phyloP scores from a whole-genome alignment of 1,284 basidiomycete genomes.

The Megacollybia platyphylla region DNA sequence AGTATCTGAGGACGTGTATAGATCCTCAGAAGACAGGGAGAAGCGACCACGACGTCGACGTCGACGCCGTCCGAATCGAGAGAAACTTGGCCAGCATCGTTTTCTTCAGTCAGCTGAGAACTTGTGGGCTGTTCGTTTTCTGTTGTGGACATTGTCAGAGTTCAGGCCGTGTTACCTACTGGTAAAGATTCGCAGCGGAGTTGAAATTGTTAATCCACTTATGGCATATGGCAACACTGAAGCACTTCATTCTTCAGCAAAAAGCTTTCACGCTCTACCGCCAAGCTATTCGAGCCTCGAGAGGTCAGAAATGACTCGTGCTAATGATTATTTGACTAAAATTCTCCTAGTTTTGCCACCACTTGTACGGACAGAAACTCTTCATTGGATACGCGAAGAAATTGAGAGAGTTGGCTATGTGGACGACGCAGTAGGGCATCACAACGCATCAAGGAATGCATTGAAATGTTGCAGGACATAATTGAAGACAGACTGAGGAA shows the following conservation, averaged over 20 bases:
- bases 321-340: slow-evolving; percentile 6
- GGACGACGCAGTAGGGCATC: slow-evolving; percentile 36
- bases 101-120: neutral
- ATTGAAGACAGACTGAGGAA: slow-evolving; percentile 39
- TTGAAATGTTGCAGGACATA: slow-evolving; percentile 17
- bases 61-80: slow-evolving; percentile 20
- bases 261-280: slow-evolving; percentile 52
- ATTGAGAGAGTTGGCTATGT: slow-evolving; percentile 52
- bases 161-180: no score
- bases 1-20: slow-evolving; percentile 62
- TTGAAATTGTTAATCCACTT: slow-evolving; percentile 6
- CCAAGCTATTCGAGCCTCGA: slow-evolving; percentile 49
- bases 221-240: slow-evolving; percentile 31
- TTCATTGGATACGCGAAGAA: slow-evolving; percentile 60
- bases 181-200: no score
- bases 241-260: slow-evolving; percentile 61
- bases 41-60: slow-evolving; percentile 18
- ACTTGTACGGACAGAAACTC: slow-evolving; percentile 46
- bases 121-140: no score
- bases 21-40: slow-evolving; percentile 33
- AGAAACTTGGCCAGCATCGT: slow-evolving; percentile 8
- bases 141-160: no score
- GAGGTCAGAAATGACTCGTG: slow-evolving; percentile 26
- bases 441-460: slow-evolving; percentile 34
- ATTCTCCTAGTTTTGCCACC: slow-evolving; percentile 42